Evolutionary conservation across 768 basidiomycete genomes (phyloP).

Genomic region (Leccinum arenicola): DNA sequence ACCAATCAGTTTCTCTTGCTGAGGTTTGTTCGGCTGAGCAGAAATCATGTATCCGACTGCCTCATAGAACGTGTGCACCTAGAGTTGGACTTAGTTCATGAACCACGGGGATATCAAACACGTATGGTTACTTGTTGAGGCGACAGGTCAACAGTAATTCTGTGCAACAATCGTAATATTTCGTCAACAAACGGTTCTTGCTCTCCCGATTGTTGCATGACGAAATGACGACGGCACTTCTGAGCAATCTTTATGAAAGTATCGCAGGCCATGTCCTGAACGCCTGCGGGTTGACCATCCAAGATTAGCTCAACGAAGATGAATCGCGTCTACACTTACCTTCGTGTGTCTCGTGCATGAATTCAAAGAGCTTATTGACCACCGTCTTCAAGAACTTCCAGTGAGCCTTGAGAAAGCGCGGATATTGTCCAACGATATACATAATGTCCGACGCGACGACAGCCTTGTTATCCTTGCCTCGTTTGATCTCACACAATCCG

Average conservation of each 20-base stretch:
- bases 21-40: constrained; percentile 95
- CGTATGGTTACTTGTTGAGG: constrained; percentile 64
- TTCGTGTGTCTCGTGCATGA: constrained; percentile 99
- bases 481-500: constrained; percentile 97
- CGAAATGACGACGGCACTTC: constrained; percentile 96
- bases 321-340: constrained; percentile 39
- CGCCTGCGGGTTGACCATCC: constrained; percentile 50
- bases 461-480: constrained; percentile 99
- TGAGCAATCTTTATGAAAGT: constrained; percentile 99
- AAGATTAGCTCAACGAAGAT: constrained; percentile 4
- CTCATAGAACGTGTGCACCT: constrained; percentile 97
- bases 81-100: constrained; percentile 9
- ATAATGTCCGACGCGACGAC: constrained; percentile 95
- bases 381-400: constrained; percentile 99
- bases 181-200: constrained; percentile 98
- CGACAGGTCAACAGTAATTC: constrained; percentile 91
- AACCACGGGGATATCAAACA: background rate
- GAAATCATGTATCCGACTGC: constrained; percentile 99
- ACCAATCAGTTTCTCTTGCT: constrained; percentile 91
- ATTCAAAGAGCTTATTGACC: constrained; percentile 99
- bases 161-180: constrained; percentile 85
- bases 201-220: constrained; percentile 97
- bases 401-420: constrained; percentile 98
- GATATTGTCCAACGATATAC: constrained; percentile 99
- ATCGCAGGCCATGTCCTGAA: constrained; percentile 99